Percentiles rank a stretch among this genome's conserved stretches.
These are phyloP conservation scores for Rehmannia glutinosa DNA, from an alignment of 257 asterid genomes.

Conservation along the genomic window DNA sequence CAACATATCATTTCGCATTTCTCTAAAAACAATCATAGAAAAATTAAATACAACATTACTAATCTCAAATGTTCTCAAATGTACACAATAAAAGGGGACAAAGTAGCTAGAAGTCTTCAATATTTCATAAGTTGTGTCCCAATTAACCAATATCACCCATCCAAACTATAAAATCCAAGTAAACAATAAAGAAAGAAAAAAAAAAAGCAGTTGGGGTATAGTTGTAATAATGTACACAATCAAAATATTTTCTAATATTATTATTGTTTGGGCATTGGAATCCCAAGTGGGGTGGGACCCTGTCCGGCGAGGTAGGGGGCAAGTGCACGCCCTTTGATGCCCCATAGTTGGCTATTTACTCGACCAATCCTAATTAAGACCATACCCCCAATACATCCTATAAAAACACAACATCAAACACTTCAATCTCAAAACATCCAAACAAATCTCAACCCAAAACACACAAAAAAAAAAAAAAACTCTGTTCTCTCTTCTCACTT, in stretches of 20 bases:
- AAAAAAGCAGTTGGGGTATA: too few species aligned
- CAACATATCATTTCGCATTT: too few species aligned
- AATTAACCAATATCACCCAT: too few species aligned
- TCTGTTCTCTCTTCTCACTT: background rate
- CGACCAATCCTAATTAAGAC: constrained; percentile 44
- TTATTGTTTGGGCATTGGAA: constrained; percentile 13
- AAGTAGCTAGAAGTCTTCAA: too few species aligned
- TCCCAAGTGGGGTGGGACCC: constrained; percentile 43
- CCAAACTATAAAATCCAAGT: too few species aligned
- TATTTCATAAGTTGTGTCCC: too few species aligned
- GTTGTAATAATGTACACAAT: too few species aligned
- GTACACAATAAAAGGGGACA: too few species aligned
- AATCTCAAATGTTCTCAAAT: too few species aligned
- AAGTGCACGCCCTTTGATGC: constrained; percentile 60
- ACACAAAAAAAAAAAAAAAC: background rate
- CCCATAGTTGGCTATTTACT: constrained; percentile 49
- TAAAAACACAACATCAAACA: constrained; percentile 26
- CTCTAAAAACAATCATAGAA: too few species aligned
- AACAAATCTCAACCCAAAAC: background rate
- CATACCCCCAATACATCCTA: constrained; percentile 29
- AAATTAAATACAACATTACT: too few species aligned
- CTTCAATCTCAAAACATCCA: background rate
- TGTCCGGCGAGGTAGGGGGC: constrained; percentile 53
- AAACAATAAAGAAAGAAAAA: background rate
- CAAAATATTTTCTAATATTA: too few species aligned